These are phyloP conservation scores for Pharnaceum exiguum DNA, from an alignment of 148 eudicot genomes.

Conservation along the genomic window DNA sequence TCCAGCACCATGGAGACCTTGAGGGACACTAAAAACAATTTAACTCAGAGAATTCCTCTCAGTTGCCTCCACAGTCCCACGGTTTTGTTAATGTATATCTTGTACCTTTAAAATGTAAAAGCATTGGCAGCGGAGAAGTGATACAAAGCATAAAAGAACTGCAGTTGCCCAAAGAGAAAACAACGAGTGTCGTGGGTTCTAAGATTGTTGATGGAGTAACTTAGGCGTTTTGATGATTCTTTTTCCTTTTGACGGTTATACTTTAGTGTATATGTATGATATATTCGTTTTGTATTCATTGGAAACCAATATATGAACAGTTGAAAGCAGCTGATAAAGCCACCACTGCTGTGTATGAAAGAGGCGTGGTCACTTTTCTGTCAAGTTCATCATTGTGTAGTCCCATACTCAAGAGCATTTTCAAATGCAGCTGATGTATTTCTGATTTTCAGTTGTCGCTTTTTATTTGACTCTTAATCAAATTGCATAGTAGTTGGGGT, in stretches of 20 bases:
- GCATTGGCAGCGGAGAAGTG: background rate
- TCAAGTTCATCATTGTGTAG: too few species aligned
- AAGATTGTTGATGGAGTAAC: conserved; percentile 10
- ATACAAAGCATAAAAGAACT: background rate
- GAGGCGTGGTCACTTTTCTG: too few species aligned
- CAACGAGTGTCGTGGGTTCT: conserved; percentile 10
- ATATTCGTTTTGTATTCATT: conserved; percentile 27
- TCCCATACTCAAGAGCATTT: too few species aligned
- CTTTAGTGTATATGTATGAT: conserved; percentile 30
- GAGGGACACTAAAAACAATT: conserved; percentile 3
- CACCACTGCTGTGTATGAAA: conserved; percentile 3
- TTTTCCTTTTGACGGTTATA: background rate
- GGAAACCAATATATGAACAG: conserved; percentile 16
- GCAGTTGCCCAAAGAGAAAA: conserved; percentile 4
- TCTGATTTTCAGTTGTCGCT: too few species aligned
- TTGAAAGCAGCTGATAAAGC: conserved; percentile 16
- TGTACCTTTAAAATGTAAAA: background rate
- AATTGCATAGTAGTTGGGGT: too few species aligned
- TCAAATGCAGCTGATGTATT: too few species aligned
- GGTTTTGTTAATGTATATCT: conserved; percentile 5
- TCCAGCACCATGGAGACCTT: conserved; percentile 92
- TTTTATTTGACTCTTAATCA: too few species aligned
- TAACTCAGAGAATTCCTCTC: background rate
- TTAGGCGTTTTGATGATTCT: conserved; percentile 13
- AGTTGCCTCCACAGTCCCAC: background rate